A percentile compares a stretch with the other conserved stretches of the same genome.
Evolutionary conservation across 805 yeast genomes (phyloP).

Genomic region (Candida sphagnicola): DNA sequence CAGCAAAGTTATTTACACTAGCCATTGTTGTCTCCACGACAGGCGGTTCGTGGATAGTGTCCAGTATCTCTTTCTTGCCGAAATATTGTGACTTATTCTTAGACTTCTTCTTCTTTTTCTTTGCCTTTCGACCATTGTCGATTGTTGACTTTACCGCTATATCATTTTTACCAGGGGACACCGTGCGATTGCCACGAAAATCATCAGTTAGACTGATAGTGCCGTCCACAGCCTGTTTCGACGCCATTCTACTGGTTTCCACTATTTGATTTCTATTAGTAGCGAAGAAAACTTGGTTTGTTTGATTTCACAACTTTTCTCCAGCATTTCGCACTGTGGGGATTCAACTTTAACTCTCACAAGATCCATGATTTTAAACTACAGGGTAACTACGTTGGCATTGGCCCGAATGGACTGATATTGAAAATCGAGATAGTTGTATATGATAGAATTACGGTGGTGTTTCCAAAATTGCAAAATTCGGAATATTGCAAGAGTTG

Average conservation of each 20-base stretch:
- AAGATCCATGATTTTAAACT: no score
- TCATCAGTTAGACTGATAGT: not conserved
- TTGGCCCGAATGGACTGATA: no score
- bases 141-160: not conserved
- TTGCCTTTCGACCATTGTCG: constrained; percentile 2
- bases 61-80: not conserved
- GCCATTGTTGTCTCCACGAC: not conserved
- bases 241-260: constrained; percentile 1
- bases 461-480: not conserved
- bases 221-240: constrained; percentile 1
- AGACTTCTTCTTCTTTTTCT: constrained; percentile 7
- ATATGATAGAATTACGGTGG: constrained; percentile 1
- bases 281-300: not conserved
- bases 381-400: no score
- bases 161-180: not conserved
- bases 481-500: not conserved
- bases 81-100: constrained; percentile 6
- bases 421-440: no score
- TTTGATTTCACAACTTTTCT: not conserved
- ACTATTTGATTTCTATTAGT: not conserved
- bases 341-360: no score
- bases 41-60: not conserved
- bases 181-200: not conserved
- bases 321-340: not conserved
- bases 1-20: no score